Base-by-base conservation (phyloP, 164 flowering plant genomes). In the Santalum album region DNA sequence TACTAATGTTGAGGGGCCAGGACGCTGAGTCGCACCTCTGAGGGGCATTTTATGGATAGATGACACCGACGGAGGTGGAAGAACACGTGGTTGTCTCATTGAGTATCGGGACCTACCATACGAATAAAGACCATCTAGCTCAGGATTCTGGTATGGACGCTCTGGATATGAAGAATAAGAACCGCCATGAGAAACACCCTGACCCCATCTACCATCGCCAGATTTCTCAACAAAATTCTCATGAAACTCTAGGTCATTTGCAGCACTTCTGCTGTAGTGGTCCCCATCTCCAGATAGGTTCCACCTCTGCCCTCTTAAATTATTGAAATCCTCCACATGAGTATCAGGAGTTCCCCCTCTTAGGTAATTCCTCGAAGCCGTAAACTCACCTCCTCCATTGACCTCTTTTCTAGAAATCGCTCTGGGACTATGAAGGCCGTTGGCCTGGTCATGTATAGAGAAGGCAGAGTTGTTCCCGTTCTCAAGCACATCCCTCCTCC, bases 51-150 rank as follows among this genome's bases (percentile, higher is more conserved):
- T 76, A 39, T 78, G 84, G 67, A 72, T 55, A n/a, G 86, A 74
- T 65, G 77, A 35, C 55, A 80, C 25, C 24, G 87, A 70, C 36
- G 97, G 98, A 68, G 96, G 98, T 32, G 98, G 98, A 15, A 78
- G 86, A 44, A 92, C 98, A 48, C 94, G 96, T 51, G 96, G 98
- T 70, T 92, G 98, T 61, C 84, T 81, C 74, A 77, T 58, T 25
- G 87, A 74, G 73, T 78, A 81, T 54, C 98, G 71, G 47, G 91
- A 79, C 71, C 91, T 81, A 51, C 91, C 86, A 75, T 72, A 76
- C 6, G 90, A 65, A 60, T 81, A 72, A 57, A 70, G 54, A 39
- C 73, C 81, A 72, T 82, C 90, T 22, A 53, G 57, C 51, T 89
- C 96, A 54, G 87, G 32, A 59, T 72, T 82, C 43, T 75, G 85